Evolutionary conservation across 768 basidiomycete genomes (phyloP).

Genomic region (Boletus rubescentipes): DNA sequence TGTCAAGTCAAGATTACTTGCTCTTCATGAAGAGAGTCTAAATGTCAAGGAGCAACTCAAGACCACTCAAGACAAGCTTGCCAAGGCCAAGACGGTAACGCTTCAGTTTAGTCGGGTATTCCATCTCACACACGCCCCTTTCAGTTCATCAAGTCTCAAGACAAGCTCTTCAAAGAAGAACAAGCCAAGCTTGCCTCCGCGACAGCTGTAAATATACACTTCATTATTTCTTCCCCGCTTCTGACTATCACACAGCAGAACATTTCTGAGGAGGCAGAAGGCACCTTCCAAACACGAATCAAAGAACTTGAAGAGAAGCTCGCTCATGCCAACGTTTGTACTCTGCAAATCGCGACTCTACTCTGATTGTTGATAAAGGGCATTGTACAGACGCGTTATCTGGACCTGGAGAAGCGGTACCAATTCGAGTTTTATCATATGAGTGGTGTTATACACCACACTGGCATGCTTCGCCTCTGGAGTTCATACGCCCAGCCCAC

Average conservation of each 20-base stretch:
- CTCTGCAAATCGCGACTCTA: background rate
- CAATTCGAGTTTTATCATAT: constrained; percentile 79
- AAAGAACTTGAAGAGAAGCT: constrained; percentile 66
- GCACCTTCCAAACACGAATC: constrained; percentile 62
- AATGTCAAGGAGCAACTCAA: constrained; percentile 69
- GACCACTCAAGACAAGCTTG: constrained; percentile 70
- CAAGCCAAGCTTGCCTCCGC: constrained; percentile 55
- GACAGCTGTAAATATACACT: constrained; percentile 40
- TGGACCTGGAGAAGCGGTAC: constrained; percentile 61
- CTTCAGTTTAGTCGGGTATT: background rate
- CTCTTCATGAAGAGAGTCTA: constrained; percentile 76
- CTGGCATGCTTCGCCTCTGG: constrained; percentile 64
- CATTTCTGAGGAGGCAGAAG: constrained; percentile 72
- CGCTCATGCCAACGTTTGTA: constrained; percentile 50
- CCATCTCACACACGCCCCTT: background rate
- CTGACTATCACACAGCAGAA: constrained; percentile 34
- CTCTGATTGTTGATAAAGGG: constrained; percentile 1
- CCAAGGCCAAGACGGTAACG: constrained; percentile 72
- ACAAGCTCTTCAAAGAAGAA: constrained; percentile 84
- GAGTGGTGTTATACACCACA: constrained; percentile 69
- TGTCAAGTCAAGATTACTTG: constrained; percentile 69
- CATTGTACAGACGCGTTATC: constrained; percentile 42
- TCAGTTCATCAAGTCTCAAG: constrained; percentile 91
- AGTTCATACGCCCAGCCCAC: constrained; percentile 55
- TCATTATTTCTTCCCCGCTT: background rate